Evolutionary conservation across 176 grass and related monocot species (phyloP).

Genomic region (Musa schizocarpa): DNA sequence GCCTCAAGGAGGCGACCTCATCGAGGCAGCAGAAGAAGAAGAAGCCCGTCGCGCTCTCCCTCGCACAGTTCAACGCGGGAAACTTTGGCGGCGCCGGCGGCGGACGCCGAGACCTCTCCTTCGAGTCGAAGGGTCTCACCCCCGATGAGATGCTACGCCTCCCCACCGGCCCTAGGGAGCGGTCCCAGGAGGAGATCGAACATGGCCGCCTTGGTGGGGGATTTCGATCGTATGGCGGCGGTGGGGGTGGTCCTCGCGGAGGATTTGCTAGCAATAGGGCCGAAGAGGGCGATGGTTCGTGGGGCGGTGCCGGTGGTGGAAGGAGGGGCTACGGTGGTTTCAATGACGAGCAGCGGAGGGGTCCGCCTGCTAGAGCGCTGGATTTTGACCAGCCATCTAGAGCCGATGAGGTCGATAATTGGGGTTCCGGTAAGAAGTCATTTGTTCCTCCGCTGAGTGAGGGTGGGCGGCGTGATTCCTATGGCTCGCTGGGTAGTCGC

Average conservation of each 20-base stretch:
- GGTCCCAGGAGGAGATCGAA: slow-evolving; percentile 54
- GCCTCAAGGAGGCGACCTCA: slow-evolving; percentile 50
- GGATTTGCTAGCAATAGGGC: not conserved
- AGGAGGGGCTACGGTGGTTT: slow-evolving; percentile 14
- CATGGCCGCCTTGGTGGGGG: slow-evolving; percentile 51
- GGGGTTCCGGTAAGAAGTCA: slow-evolving; percentile 51
- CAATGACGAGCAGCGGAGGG: slow-evolving; percentile 36
- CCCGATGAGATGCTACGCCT: slow-evolving; percentile 62
- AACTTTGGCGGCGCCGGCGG: slow-evolving; percentile 19
- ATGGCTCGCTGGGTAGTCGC: slow-evolving; percentile 33
- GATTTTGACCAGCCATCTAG: slow-evolving; percentile 85
- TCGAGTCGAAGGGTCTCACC: slow-evolving; percentile 52
- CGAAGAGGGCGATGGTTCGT: slow-evolving; percentile 26
- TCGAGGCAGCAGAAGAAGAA: slow-evolving; percentile 45
- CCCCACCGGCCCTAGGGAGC: slow-evolving; percentile 65
- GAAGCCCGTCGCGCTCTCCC: slow-evolving; percentile 49
- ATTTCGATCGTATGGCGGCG: slow-evolving; percentile 43
- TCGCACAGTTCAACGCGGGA: slow-evolving; percentile 45
- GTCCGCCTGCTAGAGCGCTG: slow-evolving; percentile 26
- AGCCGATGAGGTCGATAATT: slow-evolving; percentile 75
- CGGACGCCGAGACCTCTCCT: slow-evolving; percentile 1
- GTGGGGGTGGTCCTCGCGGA: not conserved
- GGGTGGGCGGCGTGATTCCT: slow-evolving; percentile 24
- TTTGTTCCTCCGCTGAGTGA: slow-evolving; percentile 25
- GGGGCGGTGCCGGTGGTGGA: not conserved